These are phyloP conservation scores for Bassia scoparia DNA, from an alignment of 148 eudicot genomes.

Conservation along the genomic window DNA sequence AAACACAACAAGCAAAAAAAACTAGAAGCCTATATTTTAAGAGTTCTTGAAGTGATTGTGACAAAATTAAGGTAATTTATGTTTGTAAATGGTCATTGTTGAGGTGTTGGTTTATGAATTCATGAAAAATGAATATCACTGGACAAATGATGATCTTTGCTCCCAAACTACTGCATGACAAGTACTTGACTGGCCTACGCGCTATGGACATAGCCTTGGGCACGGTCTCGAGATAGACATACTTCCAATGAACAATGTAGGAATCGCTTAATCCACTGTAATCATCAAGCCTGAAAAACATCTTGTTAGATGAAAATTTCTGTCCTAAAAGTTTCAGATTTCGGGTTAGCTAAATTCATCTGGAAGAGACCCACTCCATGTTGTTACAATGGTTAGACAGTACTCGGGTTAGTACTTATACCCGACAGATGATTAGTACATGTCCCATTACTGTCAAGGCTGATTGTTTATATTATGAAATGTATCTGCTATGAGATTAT, in stretches of 20 bases:
- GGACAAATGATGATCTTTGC: conserved; percentile 93
- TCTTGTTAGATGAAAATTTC: conserved; percentile 72
- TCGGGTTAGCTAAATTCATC: conserved; percentile 88
- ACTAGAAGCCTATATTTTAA: too few relatives aligned
- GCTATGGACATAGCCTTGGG: conserved; percentile 69
- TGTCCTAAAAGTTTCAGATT: conserved; percentile 89
- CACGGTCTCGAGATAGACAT: conserved; percentile 86
- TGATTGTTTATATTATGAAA: conserved; percentile 89
- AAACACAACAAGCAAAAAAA: too few relatives aligned
- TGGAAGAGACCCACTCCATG: conserved; percentile 73
- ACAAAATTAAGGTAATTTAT: too few relatives aligned
- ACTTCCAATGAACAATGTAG: conserved; percentile 96
- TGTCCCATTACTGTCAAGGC: conserved; percentile 90
- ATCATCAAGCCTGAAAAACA: conserved; percentile 94
- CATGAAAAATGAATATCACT: conserved; percentile 91
- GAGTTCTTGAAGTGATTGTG: too few relatives aligned
- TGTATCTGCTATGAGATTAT: conserved; percentile 83
- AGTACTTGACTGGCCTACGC: conserved; percentile 76
- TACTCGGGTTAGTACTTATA: conserved; percentile 89
- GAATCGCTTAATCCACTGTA: conserved; percentile 82
- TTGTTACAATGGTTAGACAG: conserved; percentile 92
- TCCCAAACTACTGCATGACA: conserved; percentile 43
- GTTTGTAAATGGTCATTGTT: neutral
- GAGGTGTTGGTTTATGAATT: conserved; percentile 91
- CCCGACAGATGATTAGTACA: conserved; percentile 94